These are phyloP conservation scores for Epichloe baconii DNA, from an alignment of 2,329 filamentous ascomycete genomes.

Conservation along the genomic window DNA sequence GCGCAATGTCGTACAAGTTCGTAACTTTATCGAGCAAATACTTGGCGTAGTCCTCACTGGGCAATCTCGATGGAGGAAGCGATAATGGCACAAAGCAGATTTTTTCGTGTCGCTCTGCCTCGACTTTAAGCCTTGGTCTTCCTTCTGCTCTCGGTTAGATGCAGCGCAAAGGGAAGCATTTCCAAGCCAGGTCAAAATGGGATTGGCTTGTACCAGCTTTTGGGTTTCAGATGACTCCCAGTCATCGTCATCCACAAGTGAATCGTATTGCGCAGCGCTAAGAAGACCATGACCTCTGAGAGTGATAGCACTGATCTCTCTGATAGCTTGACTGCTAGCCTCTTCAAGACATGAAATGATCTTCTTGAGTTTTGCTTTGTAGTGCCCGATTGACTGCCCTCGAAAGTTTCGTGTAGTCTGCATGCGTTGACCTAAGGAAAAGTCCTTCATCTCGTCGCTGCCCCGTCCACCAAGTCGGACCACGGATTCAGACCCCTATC, in stretches of 20 bases:
- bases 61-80: background rate
- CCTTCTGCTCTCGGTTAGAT: background rate
- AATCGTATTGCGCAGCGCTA: constrained; percentile 47
- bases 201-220: background rate
- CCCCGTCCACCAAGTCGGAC: constrained; percentile 49
- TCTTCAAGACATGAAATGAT: constrained; percentile 6
- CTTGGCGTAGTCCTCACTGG: background rate
- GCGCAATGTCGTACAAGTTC: constrained; percentile 3
- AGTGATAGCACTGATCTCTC: constrained; percentile 35
- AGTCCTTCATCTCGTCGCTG: constrained; percentile 55
- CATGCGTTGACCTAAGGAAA: constrained; percentile 30
- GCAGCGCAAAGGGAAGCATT: background rate
- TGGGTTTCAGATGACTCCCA: constrained; percentile 14
- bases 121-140: background rate
- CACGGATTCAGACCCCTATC: constrained; percentile 36
- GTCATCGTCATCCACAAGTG: constrained; percentile 39
- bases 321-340: constrained; percentile 17
- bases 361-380: constrained; percentile 4
- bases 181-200: constrained; percentile 9
- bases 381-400: constrained; percentile 1
- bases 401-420: constrained; percentile 18
- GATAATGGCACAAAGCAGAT: constrained; percentile 22
- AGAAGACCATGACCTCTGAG: constrained; percentile 46
- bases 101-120: constrained; percentile 8
- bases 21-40: background rate